Evolutionary conservation across 2,329 filamentous ascomycete species (phyloP), one percentile per base, ranked within the genome.

Genomic region (Colletotrichum sp.): DNA sequence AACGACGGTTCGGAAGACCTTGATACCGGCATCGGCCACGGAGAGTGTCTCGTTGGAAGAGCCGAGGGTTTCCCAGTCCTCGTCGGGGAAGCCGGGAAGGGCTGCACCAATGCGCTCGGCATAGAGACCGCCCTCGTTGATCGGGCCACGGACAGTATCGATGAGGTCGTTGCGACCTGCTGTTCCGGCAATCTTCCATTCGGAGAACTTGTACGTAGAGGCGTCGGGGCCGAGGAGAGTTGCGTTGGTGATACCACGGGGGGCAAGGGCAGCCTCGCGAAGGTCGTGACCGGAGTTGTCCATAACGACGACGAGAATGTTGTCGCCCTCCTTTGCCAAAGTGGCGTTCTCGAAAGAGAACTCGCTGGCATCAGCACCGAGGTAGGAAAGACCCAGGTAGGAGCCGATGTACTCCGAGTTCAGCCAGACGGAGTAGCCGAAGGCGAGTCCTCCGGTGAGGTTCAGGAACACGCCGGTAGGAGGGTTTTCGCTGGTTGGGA

Each of bases 211-310:
- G 24, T 85, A 83, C 13, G 77, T 72, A 2, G 77, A 28, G 10
- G 76, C 72, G 5, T 78, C 77, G 4, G 83, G 79, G 1, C 85
- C 86, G n/a, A 89, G 57, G 2, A 91, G 86, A 2, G 86, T 89
- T 0, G 89, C 90, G 34, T 89, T 87, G 63, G 85, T 85, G 78
- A 92, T 91, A 6, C 90, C 90, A 59, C 90, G 83, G 10, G 88
- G 85, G 18, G 88, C 85, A 6, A 87, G 83, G 7, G 89, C 89
- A 1, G 84, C 85, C 2, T 84, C 84, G 1, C 87, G 88, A 30
- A 90, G 85, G 66, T 92, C 91, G 79, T 93, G 90, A 12, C 91
- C 91, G 21, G 89, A 91, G 82, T 92, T 88, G 79, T 93, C 90
- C 81, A 91, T 89, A 28, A 92, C 83, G 5, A 92, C 82, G n/a